Conservation (phyloP, 106 monocot genomes). For the Acorus calamus region DNA sequence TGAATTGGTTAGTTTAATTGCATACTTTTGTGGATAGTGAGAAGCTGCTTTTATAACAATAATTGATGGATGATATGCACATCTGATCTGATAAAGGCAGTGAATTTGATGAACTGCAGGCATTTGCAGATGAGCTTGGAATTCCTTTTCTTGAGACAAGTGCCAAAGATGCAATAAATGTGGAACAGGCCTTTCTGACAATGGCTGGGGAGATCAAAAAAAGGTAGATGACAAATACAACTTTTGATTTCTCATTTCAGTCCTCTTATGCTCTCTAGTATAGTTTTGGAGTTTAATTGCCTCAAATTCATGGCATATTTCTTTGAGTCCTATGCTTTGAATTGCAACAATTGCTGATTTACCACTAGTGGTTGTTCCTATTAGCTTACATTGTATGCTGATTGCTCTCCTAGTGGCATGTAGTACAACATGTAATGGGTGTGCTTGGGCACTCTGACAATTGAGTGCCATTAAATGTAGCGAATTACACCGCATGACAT, state of each 20-base stretch:
- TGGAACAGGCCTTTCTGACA: slow-evolving; percentile 76
- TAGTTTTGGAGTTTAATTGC: no score
- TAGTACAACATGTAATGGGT: no score
- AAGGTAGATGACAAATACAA: slow-evolving; percentile 18
- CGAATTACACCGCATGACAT: no score
- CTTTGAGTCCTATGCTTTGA: no score
- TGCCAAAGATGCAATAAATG: slow-evolving; percentile 77
- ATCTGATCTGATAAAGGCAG: not conserved
- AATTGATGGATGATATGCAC: not conserved
- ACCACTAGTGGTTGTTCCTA: not conserved
- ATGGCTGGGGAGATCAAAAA: slow-evolving; percentile 75
- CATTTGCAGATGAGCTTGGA: slow-evolving; percentile 70
- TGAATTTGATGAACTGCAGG: slow-evolving; percentile 29
- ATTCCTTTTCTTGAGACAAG: slow-evolving; percentile 83
- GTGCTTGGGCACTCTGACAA: no score
- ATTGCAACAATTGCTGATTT: no score
- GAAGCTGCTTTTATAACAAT: not conserved
- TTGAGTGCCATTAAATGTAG: no score
- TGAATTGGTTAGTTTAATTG: no score
- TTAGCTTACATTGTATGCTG: not conserved
- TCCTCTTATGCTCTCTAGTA: no score
- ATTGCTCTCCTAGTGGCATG: not conserved
- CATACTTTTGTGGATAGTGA: not conserved
- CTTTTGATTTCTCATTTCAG: no score
- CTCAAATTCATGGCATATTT: no score